A percentile compares a stretch with the other conserved stretches of the same genome.
phyloP scores from a whole-genome alignment of 176 grass and related monocot species.

The Oryza nivara region DNA sequence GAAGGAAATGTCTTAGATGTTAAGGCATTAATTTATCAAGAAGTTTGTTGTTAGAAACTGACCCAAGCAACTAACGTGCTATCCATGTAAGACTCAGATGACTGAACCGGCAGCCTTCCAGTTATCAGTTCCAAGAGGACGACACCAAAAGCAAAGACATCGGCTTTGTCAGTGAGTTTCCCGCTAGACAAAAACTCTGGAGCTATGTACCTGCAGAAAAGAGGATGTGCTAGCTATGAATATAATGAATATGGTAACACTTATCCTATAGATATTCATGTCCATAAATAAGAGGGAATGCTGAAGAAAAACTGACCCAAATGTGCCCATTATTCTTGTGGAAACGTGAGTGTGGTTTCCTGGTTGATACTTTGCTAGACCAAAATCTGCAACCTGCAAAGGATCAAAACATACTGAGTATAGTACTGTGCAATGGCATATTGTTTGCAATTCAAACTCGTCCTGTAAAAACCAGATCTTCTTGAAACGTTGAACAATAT shows the following conservation, averaged over 20 bases:
- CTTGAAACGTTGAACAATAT: no score
- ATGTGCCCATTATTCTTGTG: conserved; percentile 65
- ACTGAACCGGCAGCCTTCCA: conserved; percentile 54
- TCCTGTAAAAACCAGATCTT: background rate
- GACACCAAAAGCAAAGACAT: conserved; percentile 61
- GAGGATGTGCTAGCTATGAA: background rate
- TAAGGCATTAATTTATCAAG: background rate
- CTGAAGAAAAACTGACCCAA: conserved; percentile 41
- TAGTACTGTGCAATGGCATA: background rate
- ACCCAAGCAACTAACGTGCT: conserved; percentile 64
- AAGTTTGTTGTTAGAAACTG: background rate
- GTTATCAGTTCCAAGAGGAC: conserved; percentile 61
- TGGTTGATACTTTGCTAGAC: conserved; percentile 58
- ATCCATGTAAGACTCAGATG: conserved; percentile 59
- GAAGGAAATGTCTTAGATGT: background rate
- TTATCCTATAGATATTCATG: background rate
- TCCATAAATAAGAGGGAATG: background rate
- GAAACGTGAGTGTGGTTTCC: conserved; percentile 59
- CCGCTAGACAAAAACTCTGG: conserved; percentile 59
- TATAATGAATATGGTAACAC: background rate
- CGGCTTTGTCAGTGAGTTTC: conserved; percentile 58
- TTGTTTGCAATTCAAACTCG: background rate
- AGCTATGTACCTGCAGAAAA: conserved; percentile 49
- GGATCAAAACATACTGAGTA: background rate
- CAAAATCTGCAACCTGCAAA: conserved; percentile 66